A percentile compares a stretch with the other conserved stretches of the same genome.
These are phyloP conservation scores for Chaetomium tenue DNA, from an alignment of 495 filamentous ascomycete genomes.

Conservation along the genomic window DNA sequence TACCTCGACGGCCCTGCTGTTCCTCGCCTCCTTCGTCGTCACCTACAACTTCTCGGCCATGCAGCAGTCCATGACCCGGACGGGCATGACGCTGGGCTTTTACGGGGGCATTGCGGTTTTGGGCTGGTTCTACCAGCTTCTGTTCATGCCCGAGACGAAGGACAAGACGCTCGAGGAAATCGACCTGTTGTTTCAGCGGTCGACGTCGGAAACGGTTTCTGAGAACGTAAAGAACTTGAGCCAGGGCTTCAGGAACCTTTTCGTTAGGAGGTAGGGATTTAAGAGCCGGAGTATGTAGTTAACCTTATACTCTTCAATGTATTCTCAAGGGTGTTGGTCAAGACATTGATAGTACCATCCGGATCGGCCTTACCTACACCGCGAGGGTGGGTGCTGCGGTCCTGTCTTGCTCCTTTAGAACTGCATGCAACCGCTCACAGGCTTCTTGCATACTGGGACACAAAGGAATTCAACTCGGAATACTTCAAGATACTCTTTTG, in stretches of 20 bases:
- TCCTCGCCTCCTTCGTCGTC: constrained; percentile 14
- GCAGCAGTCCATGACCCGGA: constrained; percentile 14
- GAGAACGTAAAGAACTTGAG: constrained; percentile 10
- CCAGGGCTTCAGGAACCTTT: background rate
- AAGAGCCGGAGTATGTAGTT: background rate
- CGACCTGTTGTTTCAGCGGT: constrained; percentile 11
- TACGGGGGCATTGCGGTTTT: constrained; percentile 12
- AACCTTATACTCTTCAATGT: too few species aligned
- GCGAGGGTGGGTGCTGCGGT: too few species aligned
- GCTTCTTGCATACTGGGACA: too few species aligned
- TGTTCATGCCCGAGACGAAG: constrained; percentile 17
- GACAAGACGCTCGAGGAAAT: constrained; percentile 18
- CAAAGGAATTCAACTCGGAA: too few species aligned
- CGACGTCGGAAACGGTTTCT: background rate
- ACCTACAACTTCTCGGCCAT: constrained; percentile 18
- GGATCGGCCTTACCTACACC: too few species aligned
- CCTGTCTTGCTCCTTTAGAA: too few species aligned
- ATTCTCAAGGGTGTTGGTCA: too few species aligned
- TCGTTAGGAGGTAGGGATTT: background rate
- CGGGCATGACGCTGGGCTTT: constrained; percentile 11
- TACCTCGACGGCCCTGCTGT: constrained; percentile 12
- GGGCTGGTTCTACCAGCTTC: constrained; percentile 17
- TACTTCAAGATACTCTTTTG: too few species aligned
- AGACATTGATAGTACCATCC: too few species aligned
- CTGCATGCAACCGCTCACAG: too few species aligned